Conservation (phyloP, 2,329 filamentous ascomycete genomes). For the Coniochaeta sp. region DNA sequence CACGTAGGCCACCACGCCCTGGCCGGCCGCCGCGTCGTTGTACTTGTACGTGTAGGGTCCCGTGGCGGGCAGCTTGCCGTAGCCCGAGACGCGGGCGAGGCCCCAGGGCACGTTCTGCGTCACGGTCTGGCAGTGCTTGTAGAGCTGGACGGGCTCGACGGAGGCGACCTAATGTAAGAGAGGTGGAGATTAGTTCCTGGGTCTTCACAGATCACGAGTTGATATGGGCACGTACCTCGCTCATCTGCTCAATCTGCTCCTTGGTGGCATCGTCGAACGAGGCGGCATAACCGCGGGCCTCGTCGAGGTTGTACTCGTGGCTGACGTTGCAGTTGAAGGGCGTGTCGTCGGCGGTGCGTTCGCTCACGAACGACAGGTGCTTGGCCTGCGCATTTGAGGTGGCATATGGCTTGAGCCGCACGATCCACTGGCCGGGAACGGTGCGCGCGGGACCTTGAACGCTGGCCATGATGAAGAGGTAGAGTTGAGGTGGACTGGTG, state of each 20-base stretch:
- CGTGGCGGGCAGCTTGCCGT: slow-evolving; percentile 5
- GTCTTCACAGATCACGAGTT: too few relatives aligned
- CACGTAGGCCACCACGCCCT: slow-evolving; percentile 17
- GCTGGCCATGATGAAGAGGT: background rate
- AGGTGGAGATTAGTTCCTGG: too few relatives aligned
- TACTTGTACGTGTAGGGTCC: slow-evolving; percentile 5
- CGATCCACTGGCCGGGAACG: background rate
- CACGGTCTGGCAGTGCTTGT: slow-evolving; percentile 3
- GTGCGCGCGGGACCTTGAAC: background rate
- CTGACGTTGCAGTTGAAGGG: slow-evolving; percentile 3
- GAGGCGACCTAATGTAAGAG: background rate
- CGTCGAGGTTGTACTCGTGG: slow-evolving; percentile 3
- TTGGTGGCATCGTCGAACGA: slow-evolving; percentile 6
- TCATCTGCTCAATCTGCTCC: slow-evolving; percentile 4
- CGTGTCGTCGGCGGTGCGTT: background rate
- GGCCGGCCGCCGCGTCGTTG: slow-evolving; percentile 9
- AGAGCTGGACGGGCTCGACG: slow-evolving; percentile 7
- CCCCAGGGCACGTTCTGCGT: slow-evolving; percentile 6
- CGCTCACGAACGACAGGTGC: slow-evolving; percentile 3
- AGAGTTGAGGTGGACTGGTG: background rate
- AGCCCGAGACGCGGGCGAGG: slow-evolving; percentile 6
- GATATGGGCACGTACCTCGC: background rate
- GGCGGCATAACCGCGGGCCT: slow-evolving; percentile 4
- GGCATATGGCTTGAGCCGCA: background rate
- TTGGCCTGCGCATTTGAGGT: background rate